Evolutionary conservation across 1,284 basidiomycete genomes (phyloP), one percentile per base, ranked within the genome.

Genomic region (Pseudozyma flocculosa): DNA sequence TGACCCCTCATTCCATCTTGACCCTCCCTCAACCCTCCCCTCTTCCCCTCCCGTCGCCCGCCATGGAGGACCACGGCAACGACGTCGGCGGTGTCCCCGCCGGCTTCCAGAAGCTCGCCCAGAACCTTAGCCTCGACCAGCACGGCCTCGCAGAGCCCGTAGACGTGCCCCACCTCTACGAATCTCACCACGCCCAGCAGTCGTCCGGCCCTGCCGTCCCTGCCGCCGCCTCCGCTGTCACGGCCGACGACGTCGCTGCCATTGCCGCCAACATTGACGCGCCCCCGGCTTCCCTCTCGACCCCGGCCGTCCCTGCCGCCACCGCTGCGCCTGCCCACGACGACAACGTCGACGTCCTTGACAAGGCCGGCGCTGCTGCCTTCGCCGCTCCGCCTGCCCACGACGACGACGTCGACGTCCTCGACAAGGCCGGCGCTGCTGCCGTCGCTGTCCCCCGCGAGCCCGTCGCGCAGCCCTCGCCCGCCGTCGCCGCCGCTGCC

Each of bases 11-110:
- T 34, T 34, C 32, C 15, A 9, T 13, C 32, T 34, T 17, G 7
- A 34, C 15, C 32, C 32, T 9, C 32, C 15, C 15, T 29, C 26
- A 29, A 34, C 32, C 32, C 32, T 14, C 32, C 8, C 32, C 15
- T 34, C 4, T 4, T 13, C 10, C 14, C 32, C 32, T 9, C 15
- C 32, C 15, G 14, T 17, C 32, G 8, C 32, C 78, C 37, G 73
- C 70, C 17, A 83, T 84, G 71, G 82, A 84, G 32, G 48, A 61
- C 50, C 79, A 89, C 84, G 17, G 7, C 32, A 34, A 13, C 32
- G 48, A 61, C 50, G 79, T 89, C 84, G 17, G 7, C 32, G 14
- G 32, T 13, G 32, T 34, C 3, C 32, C 32, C 15, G 9, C 83
- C 75, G 36, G 76, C 75, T 18, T 89, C 59, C 23, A 90, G 82